phyloP scores from a whole-genome alignment of 805 yeast species.

The Priceomyces fermenticarens region DNA sequence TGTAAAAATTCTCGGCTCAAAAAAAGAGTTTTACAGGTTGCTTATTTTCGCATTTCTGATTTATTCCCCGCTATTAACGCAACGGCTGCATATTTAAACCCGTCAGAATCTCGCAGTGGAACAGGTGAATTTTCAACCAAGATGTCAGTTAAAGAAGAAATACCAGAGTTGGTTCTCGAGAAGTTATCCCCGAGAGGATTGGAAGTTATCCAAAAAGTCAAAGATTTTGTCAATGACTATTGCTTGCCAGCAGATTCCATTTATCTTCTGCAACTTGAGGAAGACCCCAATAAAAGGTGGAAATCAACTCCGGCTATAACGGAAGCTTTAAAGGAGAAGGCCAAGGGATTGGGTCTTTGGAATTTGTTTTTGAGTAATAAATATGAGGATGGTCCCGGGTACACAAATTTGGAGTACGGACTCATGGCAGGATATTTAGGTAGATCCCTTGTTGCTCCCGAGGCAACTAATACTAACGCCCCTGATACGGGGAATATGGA shows the following conservation, averaged over 20 bases:
- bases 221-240: conserved; percentile 53
- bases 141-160: conserved; percentile 23
- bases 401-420: conserved; percentile 60
- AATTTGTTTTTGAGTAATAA: conserved; percentile 53
- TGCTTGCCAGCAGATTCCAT: conserved; percentile 55
- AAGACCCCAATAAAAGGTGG: conserved; percentile 47
- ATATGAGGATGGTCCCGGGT: conserved; percentile 54
- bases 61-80: too few species aligned
- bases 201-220: conserved; percentile 37
- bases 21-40: not conserved
- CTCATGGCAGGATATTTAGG: conserved; percentile 65
- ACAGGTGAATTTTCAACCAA: not conserved
- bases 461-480: conserved; percentile 57
- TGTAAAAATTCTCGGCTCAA: not conserved
- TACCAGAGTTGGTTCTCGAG: conserved; percentile 39
- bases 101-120: too few species aligned
- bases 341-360: conserved; percentile 55
- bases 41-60: not conserved
- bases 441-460: conserved; percentile 51
- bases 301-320: conserved; percentile 42
- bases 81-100: too few species aligned
- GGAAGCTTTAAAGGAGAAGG: conserved; percentile 52
- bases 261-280: conserved; percentile 37
- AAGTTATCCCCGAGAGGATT: conserved; percentile 34
- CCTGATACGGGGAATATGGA: conserved; percentile 70